Conservation (phyloP, 441 rosid species). For the Pelargonium citronellum region DNA sequence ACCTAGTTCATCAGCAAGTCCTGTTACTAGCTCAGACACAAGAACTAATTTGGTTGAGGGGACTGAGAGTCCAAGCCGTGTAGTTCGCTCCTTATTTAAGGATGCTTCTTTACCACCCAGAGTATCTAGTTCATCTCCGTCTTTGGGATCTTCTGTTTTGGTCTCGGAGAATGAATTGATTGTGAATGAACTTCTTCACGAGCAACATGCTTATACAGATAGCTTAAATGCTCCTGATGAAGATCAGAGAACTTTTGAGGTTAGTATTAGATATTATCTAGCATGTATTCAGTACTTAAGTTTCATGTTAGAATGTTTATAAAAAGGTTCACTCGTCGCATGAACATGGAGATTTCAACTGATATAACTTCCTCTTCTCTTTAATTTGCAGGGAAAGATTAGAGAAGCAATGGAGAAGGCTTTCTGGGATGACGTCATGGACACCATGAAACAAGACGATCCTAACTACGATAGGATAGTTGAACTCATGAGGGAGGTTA, state of each 20-base stretch:
- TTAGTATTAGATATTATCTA: conserved; percentile 26
- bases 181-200: conserved; percentile 67
- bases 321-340: background rate
- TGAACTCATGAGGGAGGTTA: conserved; percentile 79
- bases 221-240: conserved; percentile 31
- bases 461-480: conserved; percentile 57
- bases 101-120: conserved; percentile 28
- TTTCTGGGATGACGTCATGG: conserved; percentile 75
- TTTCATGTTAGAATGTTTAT: too few species aligned
- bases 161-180: conserved; percentile 64
- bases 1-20: conserved; percentile 33
- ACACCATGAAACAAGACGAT: conserved; percentile 51
- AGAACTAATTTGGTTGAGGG: conserved; percentile 21
- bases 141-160: conserved; percentile 7
- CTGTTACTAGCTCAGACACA: conserved; percentile 27
- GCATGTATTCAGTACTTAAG: too few species aligned
- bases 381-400: conserved; percentile 47
- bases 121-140: conserved; percentile 22
- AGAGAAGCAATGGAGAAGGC: conserved; percentile 75
- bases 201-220: conserved; percentile 39
- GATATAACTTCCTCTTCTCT: background rate
- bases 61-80: conserved; percentile 42
- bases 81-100: conserved; percentile 59
- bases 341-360: background rate
- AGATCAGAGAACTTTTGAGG: conserved; percentile 48